Conservation (phyloP, 306 rosid genomes). For the Prunus fruticosa region DNA sequence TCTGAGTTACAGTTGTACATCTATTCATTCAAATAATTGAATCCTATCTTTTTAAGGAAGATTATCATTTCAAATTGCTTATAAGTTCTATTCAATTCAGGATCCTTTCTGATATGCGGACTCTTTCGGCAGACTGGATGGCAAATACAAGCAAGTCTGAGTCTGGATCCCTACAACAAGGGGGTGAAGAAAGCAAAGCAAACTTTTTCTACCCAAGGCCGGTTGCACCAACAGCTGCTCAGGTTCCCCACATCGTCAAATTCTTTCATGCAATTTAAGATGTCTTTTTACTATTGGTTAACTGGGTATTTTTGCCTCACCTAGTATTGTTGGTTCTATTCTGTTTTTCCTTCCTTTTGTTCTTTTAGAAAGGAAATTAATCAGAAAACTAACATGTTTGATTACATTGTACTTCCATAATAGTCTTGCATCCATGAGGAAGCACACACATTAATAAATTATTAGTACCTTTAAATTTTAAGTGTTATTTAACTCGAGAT, state of each 20-base stretch:
- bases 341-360: neutral
- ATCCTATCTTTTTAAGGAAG: too few relatives aligned
- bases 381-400: neutral
- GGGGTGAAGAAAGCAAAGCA: constrained; percentile 89
- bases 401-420: neutral
- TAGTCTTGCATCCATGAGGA: neutral
- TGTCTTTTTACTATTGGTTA: neutral
- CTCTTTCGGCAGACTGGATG: constrained; percentile 99
- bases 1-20: too few relatives aligned
- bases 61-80: constrained; percentile 17
- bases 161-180: constrained; percentile 78
- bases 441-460: neutral
- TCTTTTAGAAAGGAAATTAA: neutral
- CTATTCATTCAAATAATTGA: too few relatives aligned
- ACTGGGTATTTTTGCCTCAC: neutral
- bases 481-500: neutral
- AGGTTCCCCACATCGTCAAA: constrained; percentile 43
- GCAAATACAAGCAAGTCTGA: constrained; percentile 89
- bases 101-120: constrained; percentile 99
- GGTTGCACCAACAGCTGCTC: constrained; percentile 96
- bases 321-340: neutral
- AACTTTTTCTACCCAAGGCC: constrained; percentile 85
- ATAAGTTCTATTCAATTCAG: constrained; percentile 46
- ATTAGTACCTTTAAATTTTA: neutral
- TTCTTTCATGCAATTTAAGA: neutral